Percentiles rank a stretch among this genome's conserved stretches.
These are phyloP conservation scores for Quercus bicolor DNA, from an alignment of 306 rosid genomes.

Conservation along the genomic window DNA sequence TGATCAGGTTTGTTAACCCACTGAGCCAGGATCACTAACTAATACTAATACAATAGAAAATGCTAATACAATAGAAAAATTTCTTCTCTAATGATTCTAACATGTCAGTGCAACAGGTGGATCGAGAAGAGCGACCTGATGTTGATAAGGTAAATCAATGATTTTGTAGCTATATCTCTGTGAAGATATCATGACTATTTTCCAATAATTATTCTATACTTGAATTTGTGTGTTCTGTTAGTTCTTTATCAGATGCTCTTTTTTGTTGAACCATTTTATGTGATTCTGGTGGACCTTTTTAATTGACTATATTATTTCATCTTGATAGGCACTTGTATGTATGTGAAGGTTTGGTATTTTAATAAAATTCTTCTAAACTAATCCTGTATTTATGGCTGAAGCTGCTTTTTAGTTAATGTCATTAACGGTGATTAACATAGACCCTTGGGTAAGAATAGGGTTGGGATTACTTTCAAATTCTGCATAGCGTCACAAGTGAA, in stretches of 20 bases:
- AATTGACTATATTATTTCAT: background rate
- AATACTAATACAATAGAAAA: too few relatives aligned
- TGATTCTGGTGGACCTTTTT: background rate
- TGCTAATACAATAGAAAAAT: too few relatives aligned
- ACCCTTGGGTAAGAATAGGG: background rate
- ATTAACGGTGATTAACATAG: background rate
- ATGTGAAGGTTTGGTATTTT: background rate
- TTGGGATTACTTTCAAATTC: background rate
- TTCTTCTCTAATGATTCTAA: conserved; percentile 24
- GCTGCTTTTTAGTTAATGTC: background rate
- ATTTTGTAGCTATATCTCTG: background rate
- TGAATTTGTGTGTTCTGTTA: background rate
- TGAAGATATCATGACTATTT: background rate
- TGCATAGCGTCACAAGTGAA: background rate
- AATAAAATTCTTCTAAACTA: background rate
- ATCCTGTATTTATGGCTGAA: background rate
- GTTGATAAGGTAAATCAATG: conserved; percentile 74
- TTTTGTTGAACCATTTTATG: background rate
- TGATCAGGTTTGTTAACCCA: too few relatives aligned
- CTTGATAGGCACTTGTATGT: background rate
- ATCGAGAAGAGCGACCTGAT: conserved; percentile 95
- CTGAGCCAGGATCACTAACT: too few relatives aligned
- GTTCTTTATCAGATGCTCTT: background rate
- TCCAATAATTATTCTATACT: background rate
- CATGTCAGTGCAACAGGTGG: conserved; percentile 61